A percentile compares a stretch with the other conserved stretches of the same genome.
Conservation (phyloP, 192 early-diverging fungal genomes). For the Backusella circina region DNA sequence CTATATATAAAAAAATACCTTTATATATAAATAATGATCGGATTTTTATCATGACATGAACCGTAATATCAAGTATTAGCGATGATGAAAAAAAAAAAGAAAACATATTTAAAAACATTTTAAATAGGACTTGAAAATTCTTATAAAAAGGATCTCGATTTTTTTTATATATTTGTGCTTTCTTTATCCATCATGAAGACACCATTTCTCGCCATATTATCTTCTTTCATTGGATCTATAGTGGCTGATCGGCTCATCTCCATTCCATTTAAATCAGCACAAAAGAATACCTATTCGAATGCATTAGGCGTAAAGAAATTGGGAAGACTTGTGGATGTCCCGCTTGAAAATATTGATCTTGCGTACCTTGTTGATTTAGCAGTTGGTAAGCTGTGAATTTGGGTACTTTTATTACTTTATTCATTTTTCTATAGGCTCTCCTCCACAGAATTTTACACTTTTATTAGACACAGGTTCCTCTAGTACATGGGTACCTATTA, state of each 20-base stretch:
- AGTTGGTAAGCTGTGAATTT: not conserved
- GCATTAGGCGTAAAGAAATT: not conserved
- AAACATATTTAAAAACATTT: not conserved
- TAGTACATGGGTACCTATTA: conserved; percentile 29
- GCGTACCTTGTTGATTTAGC: conserved; percentile 18
- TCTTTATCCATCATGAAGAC: not conserved
- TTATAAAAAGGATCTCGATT: not conserved
- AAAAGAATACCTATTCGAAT: not conserved
- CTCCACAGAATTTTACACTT: conserved; percentile 30
- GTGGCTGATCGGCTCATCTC: not conserved
- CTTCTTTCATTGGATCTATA: not conserved
- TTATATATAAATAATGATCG: too few species aligned
- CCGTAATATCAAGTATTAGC: not conserved
- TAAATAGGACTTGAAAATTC: not conserved
- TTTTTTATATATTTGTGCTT: not conserved
- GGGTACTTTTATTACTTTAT: too few species aligned
- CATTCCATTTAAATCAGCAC: not conserved
- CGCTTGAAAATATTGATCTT: conserved; percentile 15
- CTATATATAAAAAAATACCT: not conserved
- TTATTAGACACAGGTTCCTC: conserved; percentile 34
- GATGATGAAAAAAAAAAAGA: too few species aligned
- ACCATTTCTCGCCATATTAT: not conserved
- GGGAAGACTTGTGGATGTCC: not conserved
- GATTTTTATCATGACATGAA: not conserved
- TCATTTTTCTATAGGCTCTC: conserved; percentile 12